Base-by-base conservation (phyloP, 805 yeast genomes). In the Lachancea quebecensis region DNA sequence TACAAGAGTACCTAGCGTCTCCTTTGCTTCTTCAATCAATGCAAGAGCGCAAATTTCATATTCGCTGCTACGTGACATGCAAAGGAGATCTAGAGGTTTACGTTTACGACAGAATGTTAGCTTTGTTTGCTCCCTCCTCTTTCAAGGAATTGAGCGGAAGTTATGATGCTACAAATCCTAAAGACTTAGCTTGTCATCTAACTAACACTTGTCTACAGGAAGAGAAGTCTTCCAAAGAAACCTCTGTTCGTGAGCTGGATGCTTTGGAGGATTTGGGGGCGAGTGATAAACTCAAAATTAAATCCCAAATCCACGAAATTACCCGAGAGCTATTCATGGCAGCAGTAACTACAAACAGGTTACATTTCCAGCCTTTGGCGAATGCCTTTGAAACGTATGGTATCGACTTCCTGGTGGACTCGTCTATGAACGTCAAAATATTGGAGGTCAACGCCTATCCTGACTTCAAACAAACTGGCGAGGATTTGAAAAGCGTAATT, bases 401-500 rank as follows among this genome's bases (percentile, higher is more conserved):
- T 0, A 70, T 93, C 12, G 99, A 93, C 62, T 90, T 89, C 62
- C 64, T 93, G 44, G 85, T 93, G 14, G 81, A 79, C 54, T 67
- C 65, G 2, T 68, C 77, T 28, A 59, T 64, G 17, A 61, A 72
- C 11, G 91, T 85, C 2, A 72, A 71, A 38, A 59, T 93, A 25
- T 66, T 91, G 35, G 98, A 93, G 63, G 86, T 89, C 38, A 93
- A 93, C 58, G 82, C 98, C 12, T 93, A 83, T 59, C 99, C 99
- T 1, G 99, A 93, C 60, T 93, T 93, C 68, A 89, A 88, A 58
- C 99, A 93, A 66, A 93, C 98, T 0, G 99, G 99, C 14, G 76
- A 69, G 12, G 83, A 75, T 7, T 69, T 91, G 54, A 85, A 83
- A 57, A 69, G 55, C 2, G 57, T 88, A 17, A 85, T 93, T 28